Evolutionary conservation across 1,139 yeast genomes (phyloP).

Genomic region (Pichia sp.): DNA sequence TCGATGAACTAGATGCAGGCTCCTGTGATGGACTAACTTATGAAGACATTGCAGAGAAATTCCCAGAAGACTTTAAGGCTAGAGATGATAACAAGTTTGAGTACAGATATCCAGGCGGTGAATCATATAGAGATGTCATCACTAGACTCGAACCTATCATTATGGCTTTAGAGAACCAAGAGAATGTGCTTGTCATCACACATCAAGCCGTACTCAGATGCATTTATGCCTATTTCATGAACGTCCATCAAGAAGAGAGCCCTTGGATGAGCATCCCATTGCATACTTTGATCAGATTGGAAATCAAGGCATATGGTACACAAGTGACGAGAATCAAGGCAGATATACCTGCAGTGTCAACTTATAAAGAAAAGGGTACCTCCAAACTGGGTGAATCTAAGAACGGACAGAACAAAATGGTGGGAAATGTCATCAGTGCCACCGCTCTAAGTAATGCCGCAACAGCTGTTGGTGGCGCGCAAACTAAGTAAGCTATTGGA

Average conservation of each 20-base stretch:
- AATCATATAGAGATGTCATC: slow-evolving; percentile 91
- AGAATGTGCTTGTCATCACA: slow-evolving; percentile 88
- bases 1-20: slow-evolving; percentile 97
- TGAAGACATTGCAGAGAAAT: slow-evolving; percentile 73
- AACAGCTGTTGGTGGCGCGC: too few species aligned
- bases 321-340: slow-evolving; percentile 86
- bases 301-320: slow-evolving; percentile 90
- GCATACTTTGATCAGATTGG: slow-evolving; percentile 87
- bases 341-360: slow-evolving; percentile 94
- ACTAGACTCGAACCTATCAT: slow-evolving; percentile 92
- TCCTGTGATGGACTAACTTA: slow-evolving; percentile 94
- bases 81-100: slow-evolving; percentile 95
- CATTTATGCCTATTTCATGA: slow-evolving; percentile 96
- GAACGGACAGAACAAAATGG: slow-evolving; percentile 23
- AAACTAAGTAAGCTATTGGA: too few species aligned
- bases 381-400: slow-evolving; percentile 61
- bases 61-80: slow-evolving; percentile 93
- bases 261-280: slow-evolving; percentile 99
- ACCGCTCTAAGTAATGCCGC: too few species aligned
- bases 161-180: slow-evolving; percentile 97
- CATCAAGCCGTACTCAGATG: slow-evolving; percentile 98
- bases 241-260: slow-evolving; percentile 92
- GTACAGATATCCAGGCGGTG: slow-evolving; percentile 95
- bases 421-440: slow-evolving; percentile 27
- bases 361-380: slow-evolving; percentile 92